A percentile compares a stretch with the other conserved stretches of the same genome.
These are phyloP conservation scores for Nasturtium officinale DNA, from an alignment of 345 rosid genomes.

Conservation along the genomic window DNA sequence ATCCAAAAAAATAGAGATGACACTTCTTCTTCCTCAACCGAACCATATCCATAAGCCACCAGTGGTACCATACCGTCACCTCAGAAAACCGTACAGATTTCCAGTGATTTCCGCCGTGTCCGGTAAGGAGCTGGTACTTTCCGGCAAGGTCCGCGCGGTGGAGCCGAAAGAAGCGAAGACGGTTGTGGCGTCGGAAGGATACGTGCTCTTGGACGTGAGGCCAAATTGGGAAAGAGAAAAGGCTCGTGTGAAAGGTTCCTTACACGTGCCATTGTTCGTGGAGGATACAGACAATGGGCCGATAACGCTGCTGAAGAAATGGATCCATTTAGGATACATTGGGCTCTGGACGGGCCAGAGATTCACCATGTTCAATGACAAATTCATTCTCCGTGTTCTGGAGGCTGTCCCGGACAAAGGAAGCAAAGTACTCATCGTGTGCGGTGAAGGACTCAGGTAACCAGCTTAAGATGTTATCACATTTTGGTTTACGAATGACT, in stretches of 20 bases:
- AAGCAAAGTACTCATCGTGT: conserved; percentile 73
- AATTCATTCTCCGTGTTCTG: conserved; percentile 59
- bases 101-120: conserved; percentile 33
- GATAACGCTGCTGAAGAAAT: conserved; percentile 79
- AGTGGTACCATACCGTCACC: conserved; percentile 3
- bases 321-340: conserved; percentile 91
- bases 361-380: conserved; percentile 67
- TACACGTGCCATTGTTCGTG: conserved; percentile 80
- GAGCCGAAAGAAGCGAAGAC: conserved; percentile 59
- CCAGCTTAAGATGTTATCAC: not conserved
- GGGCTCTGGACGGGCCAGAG: conserved; percentile 95
- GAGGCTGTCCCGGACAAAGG: conserved; percentile 61
- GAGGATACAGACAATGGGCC: conserved; percentile 68
- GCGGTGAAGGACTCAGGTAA: conserved; percentile 95
- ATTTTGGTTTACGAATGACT: conserved; percentile 10
- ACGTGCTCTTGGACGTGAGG: conserved; percentile 66
- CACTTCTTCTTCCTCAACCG: conserved; percentile 36
- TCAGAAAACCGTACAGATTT: conserved; percentile 8
- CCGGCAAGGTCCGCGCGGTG: conserved; percentile 68
- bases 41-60: conserved; percentile 38
- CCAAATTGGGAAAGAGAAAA: conserved; percentile 84
- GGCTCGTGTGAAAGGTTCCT: conserved; percentile 71
- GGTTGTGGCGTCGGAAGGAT: conserved; percentile 58
- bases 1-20: conserved; percentile 28
- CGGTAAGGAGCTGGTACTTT: conserved; percentile 54